Conservation (phyloP, 495 filamentous ascomycete species). For the Hypomontagnella monticulosa region DNA sequence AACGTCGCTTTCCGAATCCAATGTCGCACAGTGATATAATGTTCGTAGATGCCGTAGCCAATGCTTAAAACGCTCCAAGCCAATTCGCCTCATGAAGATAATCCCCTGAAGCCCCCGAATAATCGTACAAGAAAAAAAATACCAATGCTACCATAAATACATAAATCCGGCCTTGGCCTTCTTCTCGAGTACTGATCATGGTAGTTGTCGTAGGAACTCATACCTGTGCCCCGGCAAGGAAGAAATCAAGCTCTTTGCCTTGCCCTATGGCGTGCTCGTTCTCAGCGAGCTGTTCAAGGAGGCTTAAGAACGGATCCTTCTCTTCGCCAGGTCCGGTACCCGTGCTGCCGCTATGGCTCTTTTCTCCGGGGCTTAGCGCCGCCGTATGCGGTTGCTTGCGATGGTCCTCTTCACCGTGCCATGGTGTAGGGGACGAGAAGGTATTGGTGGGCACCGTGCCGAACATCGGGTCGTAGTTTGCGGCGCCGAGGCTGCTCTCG, state of each 20-base stretch:
- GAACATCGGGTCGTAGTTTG: conserved; percentile 67
- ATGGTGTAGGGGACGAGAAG: conserved; percentile 55
- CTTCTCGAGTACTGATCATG: background rate
- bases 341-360: conserved; percentile 53
- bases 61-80: background rate
- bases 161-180: background rate
- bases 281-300: conserved; percentile 82
- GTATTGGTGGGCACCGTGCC: conserved; percentile 57
- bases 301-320: conserved; percentile 80
- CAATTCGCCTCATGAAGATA: background rate
- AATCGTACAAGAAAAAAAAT: background rate
- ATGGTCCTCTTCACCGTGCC: conserved; percentile 52
- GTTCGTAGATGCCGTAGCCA: background rate
- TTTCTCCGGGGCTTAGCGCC: conserved; percentile 51
- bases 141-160: background rate
- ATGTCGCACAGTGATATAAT: background rate
- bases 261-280: conserved; percentile 67
- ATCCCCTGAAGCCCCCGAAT: no score
- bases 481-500: conserved; percentile 32
- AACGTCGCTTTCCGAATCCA: background rate
- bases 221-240: conserved; percentile 58
- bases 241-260: conserved; percentile 78
- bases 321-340: conserved; percentile 58
- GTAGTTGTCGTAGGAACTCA: conserved; percentile 10
- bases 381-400: conserved; percentile 28